Evolutionary conservation across 768 basidiomycete genomes (phyloP), one percentile per base, ranked within the genome.

Genomic region (Tephrocybe sp.): DNA sequence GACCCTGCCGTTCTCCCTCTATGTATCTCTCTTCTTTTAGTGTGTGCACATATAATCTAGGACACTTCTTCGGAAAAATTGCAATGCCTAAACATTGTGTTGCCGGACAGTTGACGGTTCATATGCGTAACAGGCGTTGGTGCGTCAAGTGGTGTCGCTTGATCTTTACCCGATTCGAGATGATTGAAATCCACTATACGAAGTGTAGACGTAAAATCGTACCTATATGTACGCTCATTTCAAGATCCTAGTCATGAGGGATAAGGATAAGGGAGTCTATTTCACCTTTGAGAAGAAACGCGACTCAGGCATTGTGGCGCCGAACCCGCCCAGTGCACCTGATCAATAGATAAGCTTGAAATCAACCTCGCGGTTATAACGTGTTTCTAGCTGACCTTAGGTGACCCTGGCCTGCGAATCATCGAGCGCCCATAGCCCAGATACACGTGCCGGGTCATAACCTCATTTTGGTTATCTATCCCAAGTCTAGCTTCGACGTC

Each of bases 361-460:
- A 55, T 48, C 45, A 25, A 36, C 55, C 55, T 56, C 55, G 29
- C 52, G 50, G 23, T 19, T 4, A 29, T 5, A n/a, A 43, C 55
- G 34, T 52, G 55, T 36, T 15, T 13, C n/a, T n/a, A n/a, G n/a
- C n/a, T n/a, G n/a, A n/a, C n/a, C n/a, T n/a, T n/a, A n/a, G n/a
- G n/a, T n/a, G 27, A 5, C 25, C 42, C 21, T 13, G 24, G 41
- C 45, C 46, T 39, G 27, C 23, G 29, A 49, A 34, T 38, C 22
- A 47, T 30, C 25, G 36, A 39, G 43, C 54, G 36, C 38, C 42
- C 47, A 36, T 7, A 42, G 47, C 34, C 50, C 47, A 44, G 27
- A 31, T 3, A 46, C 50, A 51, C 40, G 50, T 24, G 54, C 19
- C 30, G 31, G 47, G 48, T 29, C 48, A 40, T 41, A 34, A 24